phyloP scores from a whole-genome alignment of 2,329 filamentous ascomycete species.

The Lecanosticta acicola region DNA sequence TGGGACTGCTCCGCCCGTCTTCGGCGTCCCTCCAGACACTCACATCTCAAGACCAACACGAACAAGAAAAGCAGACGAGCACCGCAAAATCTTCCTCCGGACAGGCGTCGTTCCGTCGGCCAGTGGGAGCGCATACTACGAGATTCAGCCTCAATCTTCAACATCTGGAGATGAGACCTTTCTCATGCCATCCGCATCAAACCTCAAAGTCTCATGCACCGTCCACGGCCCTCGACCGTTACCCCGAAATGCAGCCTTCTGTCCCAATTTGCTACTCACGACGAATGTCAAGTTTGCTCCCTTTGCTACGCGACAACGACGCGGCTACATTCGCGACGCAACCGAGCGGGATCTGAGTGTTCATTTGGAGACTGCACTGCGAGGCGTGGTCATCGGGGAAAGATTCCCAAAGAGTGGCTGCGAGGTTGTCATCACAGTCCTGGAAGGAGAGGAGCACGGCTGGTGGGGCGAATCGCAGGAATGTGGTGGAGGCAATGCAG shows the following conservation, averaged over 20 bases:
- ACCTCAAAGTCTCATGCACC: constrained; percentile 85
- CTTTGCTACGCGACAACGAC: constrained; percentile 76
- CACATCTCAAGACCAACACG: constrained; percentile 48
- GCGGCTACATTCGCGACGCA: constrained; percentile 79
- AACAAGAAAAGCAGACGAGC: constrained; percentile 60
- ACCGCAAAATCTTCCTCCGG: constrained; percentile 85
- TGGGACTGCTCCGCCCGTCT: constrained; percentile 69
- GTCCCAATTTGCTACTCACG: constrained; percentile 82
- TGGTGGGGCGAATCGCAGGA: constrained; percentile 54
- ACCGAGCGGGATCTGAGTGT: constrained; percentile 84
- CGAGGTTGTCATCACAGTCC: constrained; percentile 87
- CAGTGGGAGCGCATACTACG: constrained; percentile 85
- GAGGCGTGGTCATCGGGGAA: constrained; percentile 85
- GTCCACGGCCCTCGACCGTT: constrained; percentile 90
- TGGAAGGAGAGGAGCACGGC: constrained; percentile 84
- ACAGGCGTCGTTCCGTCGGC: constrained; percentile 90
- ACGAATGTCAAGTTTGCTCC: constrained; percentile 96
- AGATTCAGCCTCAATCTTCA: constrained; percentile 44
- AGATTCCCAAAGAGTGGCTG: constrained; percentile 97
- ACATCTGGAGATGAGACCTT: constrained; percentile 37
- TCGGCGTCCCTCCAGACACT: constrained; percentile 47
- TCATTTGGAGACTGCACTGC: constrained; percentile 83
- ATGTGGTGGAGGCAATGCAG: constrained; percentile 34
- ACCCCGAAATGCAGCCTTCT: constrained; percentile 84
- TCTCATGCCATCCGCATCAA: constrained; percentile 53